phyloP scores from a whole-genome alignment of 306 rosid genomes.

The Castanea mollissima region DNA sequence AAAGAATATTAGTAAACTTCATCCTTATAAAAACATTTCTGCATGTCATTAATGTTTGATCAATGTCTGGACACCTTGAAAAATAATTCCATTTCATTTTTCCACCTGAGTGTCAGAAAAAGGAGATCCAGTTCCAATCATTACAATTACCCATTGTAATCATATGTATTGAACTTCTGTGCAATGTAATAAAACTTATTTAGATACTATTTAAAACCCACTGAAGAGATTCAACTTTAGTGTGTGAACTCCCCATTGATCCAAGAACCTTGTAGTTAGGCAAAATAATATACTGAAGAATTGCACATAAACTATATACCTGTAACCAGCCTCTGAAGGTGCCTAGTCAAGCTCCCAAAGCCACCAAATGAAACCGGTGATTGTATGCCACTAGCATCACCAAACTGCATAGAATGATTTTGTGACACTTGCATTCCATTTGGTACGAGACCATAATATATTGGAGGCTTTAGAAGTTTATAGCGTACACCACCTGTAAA shows the following conservation, averaged over 20 bases:
- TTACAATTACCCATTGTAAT: background rate
- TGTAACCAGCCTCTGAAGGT: conserved; percentile 73
- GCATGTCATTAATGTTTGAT: background rate
- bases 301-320: conserved; percentile 37
- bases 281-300: conserved; percentile 6
- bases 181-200: background rate
- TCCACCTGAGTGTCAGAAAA: too few relatives aligned
- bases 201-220: background rate
- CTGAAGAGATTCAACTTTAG: background rate
- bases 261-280: conserved; percentile 7
- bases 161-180: background rate
- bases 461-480: conserved; percentile 28
- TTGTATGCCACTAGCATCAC: conserved; percentile 95
- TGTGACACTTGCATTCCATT: conserved; percentile 23
- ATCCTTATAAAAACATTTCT: background rate
- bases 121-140: background rate
- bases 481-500: conserved; percentile 59
- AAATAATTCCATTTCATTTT: background rate
- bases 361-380: conserved; percentile 96
- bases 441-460: conserved; percentile 22
- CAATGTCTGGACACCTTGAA: background rate
- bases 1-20: conserved; percentile 20
- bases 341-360: conserved; percentile 94
- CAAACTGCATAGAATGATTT: conserved; percentile 64
- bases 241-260: background rate